phyloP scores from a whole-genome alignment of 2,329 filamentous ascomycete species.

The Samsoniella hepiali region DNA sequence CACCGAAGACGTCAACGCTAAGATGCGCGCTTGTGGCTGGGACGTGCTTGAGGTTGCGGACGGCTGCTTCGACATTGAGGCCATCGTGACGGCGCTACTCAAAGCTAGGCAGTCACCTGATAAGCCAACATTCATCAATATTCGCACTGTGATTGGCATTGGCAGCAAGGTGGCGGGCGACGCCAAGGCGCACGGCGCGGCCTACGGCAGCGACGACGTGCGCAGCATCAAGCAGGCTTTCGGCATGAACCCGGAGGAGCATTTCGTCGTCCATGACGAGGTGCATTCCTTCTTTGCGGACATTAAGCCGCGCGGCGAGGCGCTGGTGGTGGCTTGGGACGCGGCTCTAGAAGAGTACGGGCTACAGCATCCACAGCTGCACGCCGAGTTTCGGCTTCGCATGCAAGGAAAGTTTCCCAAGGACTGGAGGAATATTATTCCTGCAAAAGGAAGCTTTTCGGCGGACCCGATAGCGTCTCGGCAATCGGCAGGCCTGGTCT shows the following conservation, averaged over 20 bases:
- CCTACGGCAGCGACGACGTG: slow-evolving; percentile 49
- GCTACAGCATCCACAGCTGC: slow-evolving; percentile 46
- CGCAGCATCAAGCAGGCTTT: slow-evolving; percentile 29
- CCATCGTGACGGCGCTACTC: slow-evolving; percentile 41
- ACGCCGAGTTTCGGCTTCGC: slow-evolving; percentile 45
- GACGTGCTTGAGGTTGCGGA: slow-evolving; percentile 52
- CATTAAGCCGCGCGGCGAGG: slow-evolving; percentile 39
- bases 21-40: slow-evolving; percentile 57
- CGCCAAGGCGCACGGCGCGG: slow-evolving; percentile 51
- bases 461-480: slow-evolving; percentile 46
- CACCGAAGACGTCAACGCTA: slow-evolving; percentile 54
- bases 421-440: slow-evolving; percentile 49
- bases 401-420: slow-evolving; percentile 45
- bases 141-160: slow-evolving; percentile 50
- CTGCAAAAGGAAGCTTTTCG: slow-evolving; percentile 42
- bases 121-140: slow-evolving; percentile 53
- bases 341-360: slow-evolving; percentile 41
- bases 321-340: slow-evolving; percentile 47
- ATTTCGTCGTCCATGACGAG: slow-evolving; percentile 39
- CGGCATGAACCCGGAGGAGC: slow-evolving; percentile 29
- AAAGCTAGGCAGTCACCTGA: slow-evolving; percentile 36
- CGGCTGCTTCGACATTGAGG: slow-evolving; percentile 49
- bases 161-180: slow-evolving; percentile 42
- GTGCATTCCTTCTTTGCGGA: slow-evolving; percentile 51
- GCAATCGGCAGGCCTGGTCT: slow-evolving; percentile 46